These are phyloP conservation scores for Flaveria trinervia DNA, from an alignment of 129 eudicot species.

Conservation along the genomic window DNA sequence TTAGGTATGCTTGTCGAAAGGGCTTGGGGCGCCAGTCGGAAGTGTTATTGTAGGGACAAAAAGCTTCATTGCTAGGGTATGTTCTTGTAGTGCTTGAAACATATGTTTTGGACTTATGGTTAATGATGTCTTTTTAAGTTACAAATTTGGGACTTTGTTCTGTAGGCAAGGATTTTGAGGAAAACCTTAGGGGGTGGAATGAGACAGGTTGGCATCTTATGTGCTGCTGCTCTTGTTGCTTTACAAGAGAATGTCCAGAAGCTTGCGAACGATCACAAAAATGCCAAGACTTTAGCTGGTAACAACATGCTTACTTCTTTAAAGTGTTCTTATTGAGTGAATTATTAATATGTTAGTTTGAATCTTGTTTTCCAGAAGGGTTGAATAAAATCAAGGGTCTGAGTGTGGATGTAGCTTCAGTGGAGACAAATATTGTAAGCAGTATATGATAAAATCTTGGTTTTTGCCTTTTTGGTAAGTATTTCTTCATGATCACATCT, in stretches of 20 bases:
- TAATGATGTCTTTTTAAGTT: background rate
- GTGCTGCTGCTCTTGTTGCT: slow-evolving; percentile 96
- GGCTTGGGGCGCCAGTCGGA: slow-evolving; percentile 98
- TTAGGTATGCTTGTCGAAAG: slow-evolving; percentile 93
- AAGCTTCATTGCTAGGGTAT: slow-evolving; percentile 75
- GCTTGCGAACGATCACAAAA: slow-evolving; percentile 81
- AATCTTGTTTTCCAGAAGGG: slow-evolving; percentile 52
- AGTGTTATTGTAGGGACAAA: slow-evolving; percentile 81
- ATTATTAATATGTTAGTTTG: background rate
- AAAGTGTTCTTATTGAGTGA: too few species aligned
- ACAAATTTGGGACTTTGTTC: background rate
- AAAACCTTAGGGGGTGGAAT: slow-evolving; percentile 98
- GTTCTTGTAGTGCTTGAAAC: background rate
- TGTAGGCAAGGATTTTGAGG: slow-evolving; percentile 76
- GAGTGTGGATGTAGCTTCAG: slow-evolving; percentile 61
- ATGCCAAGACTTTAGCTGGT: slow-evolving; percentile 91
- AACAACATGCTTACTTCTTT: background rate
- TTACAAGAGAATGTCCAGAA: slow-evolving; percentile 72
- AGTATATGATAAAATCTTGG: background rate
- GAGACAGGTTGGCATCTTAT: slow-evolving; percentile 93
- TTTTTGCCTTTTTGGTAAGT: background rate
- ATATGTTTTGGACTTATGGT: slow-evolving; percentile 11
- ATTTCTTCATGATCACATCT: background rate
- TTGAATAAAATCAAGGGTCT: slow-evolving; percentile 74
- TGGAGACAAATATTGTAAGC: slow-evolving; percentile 92